phyloP scores from a whole-genome alignment of 2,329 filamentous ascomycete genomes.

The Penicillium verrucosum region DNA sequence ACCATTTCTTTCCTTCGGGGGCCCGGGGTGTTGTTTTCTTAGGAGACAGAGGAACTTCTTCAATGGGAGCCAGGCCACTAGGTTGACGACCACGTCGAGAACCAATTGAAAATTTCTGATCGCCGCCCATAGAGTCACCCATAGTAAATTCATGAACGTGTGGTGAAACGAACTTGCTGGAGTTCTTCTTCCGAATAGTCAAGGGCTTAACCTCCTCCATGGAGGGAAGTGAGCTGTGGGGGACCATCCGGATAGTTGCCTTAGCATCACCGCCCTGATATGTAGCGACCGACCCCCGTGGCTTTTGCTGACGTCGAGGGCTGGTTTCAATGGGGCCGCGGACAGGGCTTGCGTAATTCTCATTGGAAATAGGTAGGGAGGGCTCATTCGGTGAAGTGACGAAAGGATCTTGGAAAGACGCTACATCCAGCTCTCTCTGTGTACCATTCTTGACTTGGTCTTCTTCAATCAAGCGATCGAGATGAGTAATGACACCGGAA shows the following conservation, averaged over 20 bases:
- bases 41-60: slow-evolving; percentile 39
- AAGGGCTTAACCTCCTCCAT: slow-evolving; percentile 50
- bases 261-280: slow-evolving; percentile 24
- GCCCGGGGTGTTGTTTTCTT: slow-evolving; percentile 22
- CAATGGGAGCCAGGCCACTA: slow-evolving; percentile 42
- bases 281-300: background rate
- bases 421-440: slow-evolving; percentile 2
- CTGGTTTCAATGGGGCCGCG: slow-evolving; percentile 10
- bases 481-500: slow-evolving; percentile 58
- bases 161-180: background rate
- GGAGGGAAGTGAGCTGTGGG: slow-evolving; percentile 49
- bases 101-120: slow-evolving; percentile 17
- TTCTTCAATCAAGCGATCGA: slow-evolving; percentile 56
- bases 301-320: slow-evolving; percentile 11
- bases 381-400: slow-evolving; percentile 15
- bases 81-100: slow-evolving; percentile 26
- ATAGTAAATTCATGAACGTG: slow-evolving; percentile 1
- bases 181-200: slow-evolving; percentile 51
- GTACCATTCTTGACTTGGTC: slow-evolving; percentile 19
- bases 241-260: slow-evolving; percentile 57
- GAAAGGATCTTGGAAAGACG: slow-evolving; percentile 18
- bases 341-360: slow-evolving; percentile 39
- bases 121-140: background rate
- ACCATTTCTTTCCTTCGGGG: slow-evolving; percentile 43
- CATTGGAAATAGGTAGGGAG: slow-evolving; percentile 51